Evolutionary conservation across 495 filamentous ascomycete species (phyloP), one percentile per base, ranked within the genome.

Genomic region (Hyaloscypha variabilis): DNA sequence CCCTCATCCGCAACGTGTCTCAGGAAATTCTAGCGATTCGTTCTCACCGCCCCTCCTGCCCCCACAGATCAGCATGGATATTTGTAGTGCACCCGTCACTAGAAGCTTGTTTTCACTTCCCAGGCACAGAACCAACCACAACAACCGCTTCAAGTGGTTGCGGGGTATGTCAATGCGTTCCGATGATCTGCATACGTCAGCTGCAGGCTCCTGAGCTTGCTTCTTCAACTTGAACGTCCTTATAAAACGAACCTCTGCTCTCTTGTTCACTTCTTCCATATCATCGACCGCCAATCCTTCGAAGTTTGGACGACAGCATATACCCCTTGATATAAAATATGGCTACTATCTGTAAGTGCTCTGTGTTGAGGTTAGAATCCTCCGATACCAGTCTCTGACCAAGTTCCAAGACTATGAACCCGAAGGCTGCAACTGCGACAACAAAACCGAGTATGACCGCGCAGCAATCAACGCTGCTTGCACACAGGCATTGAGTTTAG

Each of bases 361-460:
- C 23, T 42, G n/a, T n/a, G n/a, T 28, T 23, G n/a, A 26, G 23
- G 25, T 14, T 8, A 17, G 2, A 19, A 1, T 46, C 6, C 14
- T 4, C 19, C 10, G 19, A 46, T 14, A 46, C 11, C 19, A 14
- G 17, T 10, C 39, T 4, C 39, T 46, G 39, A 46, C 4, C 39
- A 46, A 46, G 8, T 46, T 46, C 28, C 2, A 31, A 62, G 64
- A 67, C 57, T 66, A 64, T 26, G 64, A 64, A 36, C 70, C 70
- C 23, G 58, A 53, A 11, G 63, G 63, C 60, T 69, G 67, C 52
- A 69, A 72, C 51, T 72, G 70, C 57, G 59, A 63, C 31, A 60
- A 67, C 54, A 60, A 67, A 25, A 65, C 63, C 6, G n/a, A 55
- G 34, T 70, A 68, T 63, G 62, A 46, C 56, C 36, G 56, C 31